Evolutionary conservation across 2,329 filamentous ascomycete genomes (phyloP).

Genomic region (Neonectria sp.): DNA sequence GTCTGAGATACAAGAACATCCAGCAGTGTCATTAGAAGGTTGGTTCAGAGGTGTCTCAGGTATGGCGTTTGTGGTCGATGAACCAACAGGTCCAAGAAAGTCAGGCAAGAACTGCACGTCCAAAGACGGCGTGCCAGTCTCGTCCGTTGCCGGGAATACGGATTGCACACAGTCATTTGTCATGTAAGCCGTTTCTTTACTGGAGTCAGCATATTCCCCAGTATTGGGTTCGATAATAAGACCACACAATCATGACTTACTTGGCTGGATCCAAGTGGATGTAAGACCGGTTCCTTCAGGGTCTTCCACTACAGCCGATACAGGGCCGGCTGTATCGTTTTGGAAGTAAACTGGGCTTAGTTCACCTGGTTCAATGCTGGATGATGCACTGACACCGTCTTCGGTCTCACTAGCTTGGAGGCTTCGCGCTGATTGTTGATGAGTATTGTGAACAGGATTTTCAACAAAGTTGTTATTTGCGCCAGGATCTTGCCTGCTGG

Average conservation of each 20-base stretch:
- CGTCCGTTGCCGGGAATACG: neutral
- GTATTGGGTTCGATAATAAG: neutral
- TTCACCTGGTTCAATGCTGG: neutral
- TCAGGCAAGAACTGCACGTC: constrained; percentile 5
- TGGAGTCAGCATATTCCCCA: neutral
- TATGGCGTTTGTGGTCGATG: too few relatives aligned
- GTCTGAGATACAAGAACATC: constrained; percentile 45
- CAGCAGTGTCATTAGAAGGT: neutral
- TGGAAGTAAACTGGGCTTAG: too few relatives aligned
- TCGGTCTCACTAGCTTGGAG: neutral
- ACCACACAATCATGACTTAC: neutral
- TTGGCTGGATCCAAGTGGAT: neutral
- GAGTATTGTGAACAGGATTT: neutral
- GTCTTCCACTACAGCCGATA: neutral
- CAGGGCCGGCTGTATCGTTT: too few relatives aligned
- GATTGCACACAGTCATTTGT: neutral
- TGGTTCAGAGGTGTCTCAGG: neutral
- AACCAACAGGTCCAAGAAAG: neutral
- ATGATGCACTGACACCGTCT: neutral
- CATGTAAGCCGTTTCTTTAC: neutral
- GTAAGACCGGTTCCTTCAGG: neutral
- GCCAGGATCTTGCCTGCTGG: neutral
- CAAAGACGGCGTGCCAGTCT: neutral
- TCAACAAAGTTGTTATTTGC: neutral
- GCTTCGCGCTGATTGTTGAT: neutral